Percentiles rank a stretch among this genome's conserved stretches.
phyloP scores from a whole-genome alignment of 1,284 basidiomycete genomes.

The Gymnopus androsaceus region DNA sequence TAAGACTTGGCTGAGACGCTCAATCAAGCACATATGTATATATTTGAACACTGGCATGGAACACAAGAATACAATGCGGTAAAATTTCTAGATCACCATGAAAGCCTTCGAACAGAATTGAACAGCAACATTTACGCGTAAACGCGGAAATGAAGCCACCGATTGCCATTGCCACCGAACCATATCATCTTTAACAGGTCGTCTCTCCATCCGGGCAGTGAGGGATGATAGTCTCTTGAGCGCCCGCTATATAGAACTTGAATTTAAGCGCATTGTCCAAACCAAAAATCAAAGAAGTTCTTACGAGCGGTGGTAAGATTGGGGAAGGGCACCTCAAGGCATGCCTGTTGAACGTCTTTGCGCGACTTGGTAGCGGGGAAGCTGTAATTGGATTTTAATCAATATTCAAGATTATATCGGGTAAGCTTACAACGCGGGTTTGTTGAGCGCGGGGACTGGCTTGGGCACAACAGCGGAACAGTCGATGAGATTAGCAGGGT shows the following conservation, averaged over 20 bases:
- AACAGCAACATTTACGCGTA: too few relatives aligned
- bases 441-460: conserved; percentile 11
- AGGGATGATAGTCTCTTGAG: conserved; percentile 7
- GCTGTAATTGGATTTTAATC: too few relatives aligned
- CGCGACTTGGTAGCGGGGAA: conserved; percentile 23
- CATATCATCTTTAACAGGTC: too few relatives aligned
- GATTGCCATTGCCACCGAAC: too few relatives aligned
- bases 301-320: conserved; percentile 9
- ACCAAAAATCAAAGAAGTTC: not conserved
- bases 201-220: conserved; percentile 8
- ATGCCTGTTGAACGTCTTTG: conserved; percentile 19
- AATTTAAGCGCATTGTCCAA: not conserved
- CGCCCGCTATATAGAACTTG: not conserved
- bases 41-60: too few relatives aligned
- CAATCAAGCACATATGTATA: too few relatives aligned
- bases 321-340: conserved; percentile 9
- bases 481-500: conserved; percentile 22
- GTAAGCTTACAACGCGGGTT: conserved; percentile 14
- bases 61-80: too few relatives aligned
- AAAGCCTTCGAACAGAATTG: too few relatives aligned
- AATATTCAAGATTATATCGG: not conserved
- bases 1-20: too few relatives aligned
- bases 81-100: too few relatives aligned
- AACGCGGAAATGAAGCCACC: too few relatives aligned
- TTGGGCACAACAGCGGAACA: conserved; percentile 31